These are phyloP conservation scores for Lachancea kluyveri DNA, from an alignment of 805 yeast genomes.

Conservation along the genomic window DNA sequence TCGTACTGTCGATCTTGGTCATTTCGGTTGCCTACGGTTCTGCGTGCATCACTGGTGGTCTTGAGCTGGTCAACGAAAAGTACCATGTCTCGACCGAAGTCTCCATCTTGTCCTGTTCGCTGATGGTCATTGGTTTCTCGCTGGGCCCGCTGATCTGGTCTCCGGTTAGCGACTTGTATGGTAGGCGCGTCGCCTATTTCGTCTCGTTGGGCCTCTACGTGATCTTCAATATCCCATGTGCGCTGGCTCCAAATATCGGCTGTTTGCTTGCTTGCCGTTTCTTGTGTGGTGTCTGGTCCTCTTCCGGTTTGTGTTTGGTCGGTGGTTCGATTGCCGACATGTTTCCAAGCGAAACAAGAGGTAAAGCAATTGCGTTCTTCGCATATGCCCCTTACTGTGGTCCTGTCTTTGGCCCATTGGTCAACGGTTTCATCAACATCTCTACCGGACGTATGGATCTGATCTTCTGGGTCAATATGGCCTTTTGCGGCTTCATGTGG, in stretches of 20 bases:
- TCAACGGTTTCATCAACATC: conserved; percentile 78
- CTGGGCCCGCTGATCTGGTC: conserved; percentile 89
- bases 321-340: conserved; percentile 91
- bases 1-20: conserved; percentile 63
- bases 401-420: conserved; percentile 84
- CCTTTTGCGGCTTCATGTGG: conserved; percentile 84
- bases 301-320: conserved; percentile 78
- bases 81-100: conserved; percentile 73
- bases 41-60: conserved; percentile 83
- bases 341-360: conserved; percentile 76
- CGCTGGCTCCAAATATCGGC: conserved; percentile 75
- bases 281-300: conserved; percentile 78
- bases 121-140: conserved; percentile 85
- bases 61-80: conserved; percentile 57
- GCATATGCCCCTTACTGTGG: conserved; percentile 93
- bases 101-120: conserved; percentile 69
- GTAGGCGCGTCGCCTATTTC: conserved; percentile 79
- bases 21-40: conserved; percentile 92
- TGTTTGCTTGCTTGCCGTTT: conserved; percentile 78
- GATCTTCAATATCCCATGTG: conserved; percentile 82
- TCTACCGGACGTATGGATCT: conserved; percentile 63
- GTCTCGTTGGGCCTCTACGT: conserved; percentile 68
- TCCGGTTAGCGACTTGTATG: conserved; percentile 78
- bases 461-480: conserved; percentile 88
- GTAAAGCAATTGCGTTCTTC: conserved; percentile 84